A percentile compares a stretch with the other conserved stretches of the same genome.
These are phyloP conservation scores for Chaetoceros muelleri DNA, from an alignment of 108 stramenopile species.

Conservation along the genomic window DNA sequence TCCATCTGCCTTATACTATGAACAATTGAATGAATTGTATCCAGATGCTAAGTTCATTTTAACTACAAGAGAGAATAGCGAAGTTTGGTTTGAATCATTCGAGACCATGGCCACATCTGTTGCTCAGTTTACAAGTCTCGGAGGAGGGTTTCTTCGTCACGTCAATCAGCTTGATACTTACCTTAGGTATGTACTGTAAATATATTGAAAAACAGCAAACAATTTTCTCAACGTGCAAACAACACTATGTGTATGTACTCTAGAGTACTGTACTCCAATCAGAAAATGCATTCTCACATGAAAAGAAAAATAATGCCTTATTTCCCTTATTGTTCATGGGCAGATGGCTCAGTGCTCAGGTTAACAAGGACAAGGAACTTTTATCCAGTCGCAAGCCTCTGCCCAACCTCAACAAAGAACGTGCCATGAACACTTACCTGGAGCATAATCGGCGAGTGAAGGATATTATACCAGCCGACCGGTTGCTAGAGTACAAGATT, in stretches of 20 bases:
- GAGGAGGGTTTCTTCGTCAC: constrained; percentile 26
- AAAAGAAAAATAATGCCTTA: not conserved
- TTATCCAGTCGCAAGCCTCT: constrained; percentile 33
- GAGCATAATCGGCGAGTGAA: constrained; percentile 50
- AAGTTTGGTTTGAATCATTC: constrained; percentile 71
- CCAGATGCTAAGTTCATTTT: constrained; percentile 76
- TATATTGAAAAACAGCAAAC: too few species aligned
- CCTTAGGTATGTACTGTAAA: constrained; percentile 23
- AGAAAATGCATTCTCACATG: not conserved
- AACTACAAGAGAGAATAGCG: constrained; percentile 54
- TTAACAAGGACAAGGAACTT: constrained; percentile 51
- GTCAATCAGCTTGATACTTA: constrained; percentile 46
- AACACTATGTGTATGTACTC: not conserved
- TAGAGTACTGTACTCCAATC: too few species aligned
- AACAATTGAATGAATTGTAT: constrained; percentile 45
- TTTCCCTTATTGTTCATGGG: not conserved
- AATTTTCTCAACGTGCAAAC: too few species aligned
- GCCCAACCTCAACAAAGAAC: constrained; percentile 43
- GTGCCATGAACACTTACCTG: constrained; percentile 51
- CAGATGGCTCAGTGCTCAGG: constrained; percentile 62
- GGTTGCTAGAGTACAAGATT: constrained; percentile 61
- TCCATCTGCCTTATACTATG: constrained; percentile 62
- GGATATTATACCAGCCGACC: constrained; percentile 40
- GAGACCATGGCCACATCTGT: constrained; percentile 50
- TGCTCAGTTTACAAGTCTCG: constrained; percentile 36